Evolutionary conservation across 1,139 yeast species (phyloP), one percentile per base, ranked within the genome.

Genomic region (Magnusiomyces sp.): DNA sequence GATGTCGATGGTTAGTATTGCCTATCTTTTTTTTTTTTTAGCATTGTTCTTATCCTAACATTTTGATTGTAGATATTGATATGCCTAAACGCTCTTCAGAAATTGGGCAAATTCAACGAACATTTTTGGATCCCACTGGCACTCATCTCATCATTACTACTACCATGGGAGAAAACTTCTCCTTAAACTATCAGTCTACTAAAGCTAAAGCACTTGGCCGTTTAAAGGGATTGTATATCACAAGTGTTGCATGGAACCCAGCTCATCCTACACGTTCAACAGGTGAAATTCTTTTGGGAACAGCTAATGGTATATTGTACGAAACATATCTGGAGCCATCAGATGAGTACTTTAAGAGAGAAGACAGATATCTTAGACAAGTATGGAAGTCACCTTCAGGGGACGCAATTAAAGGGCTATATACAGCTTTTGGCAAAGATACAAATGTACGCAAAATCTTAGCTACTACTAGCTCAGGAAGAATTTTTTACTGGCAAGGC

Each of bases 101-200:
- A 31, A 56, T 59, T 10, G 58, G 64, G 36, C 61, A 62, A 43
- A 68, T 78, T 37, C 63, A 63, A 19, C 58, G 62, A 37, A 64
- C 78, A 2, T 77, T 65, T 56, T 62, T 74, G 41, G 81, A 77
- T 58, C 73, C 75, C 0, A 61, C 72, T 0, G 82, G 83, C 1
- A 62, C 68, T 7, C 80, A 77, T 58, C 59, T 79, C 40, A 63
- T 79, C 6, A 69, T 76, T 1, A 67, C 77, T 9, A 74, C 80
- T 0, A 59, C 66, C 2, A 63, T 62, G 37, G 67, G 70, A 34
- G 80, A 77, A 50, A 73, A 71, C 55, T 76, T 66, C 59, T 75
- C 73, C 53, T 59, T 75, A 39, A 70, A 73, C 55, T 60, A 62
- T 38, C 65, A 64, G 17, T 61, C 75, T 1, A 59, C 64, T 2